phyloP scores from a whole-genome alignment of 1,284 basidiomycete genomes.

The Neotropicomus parvogracilis region DNA sequence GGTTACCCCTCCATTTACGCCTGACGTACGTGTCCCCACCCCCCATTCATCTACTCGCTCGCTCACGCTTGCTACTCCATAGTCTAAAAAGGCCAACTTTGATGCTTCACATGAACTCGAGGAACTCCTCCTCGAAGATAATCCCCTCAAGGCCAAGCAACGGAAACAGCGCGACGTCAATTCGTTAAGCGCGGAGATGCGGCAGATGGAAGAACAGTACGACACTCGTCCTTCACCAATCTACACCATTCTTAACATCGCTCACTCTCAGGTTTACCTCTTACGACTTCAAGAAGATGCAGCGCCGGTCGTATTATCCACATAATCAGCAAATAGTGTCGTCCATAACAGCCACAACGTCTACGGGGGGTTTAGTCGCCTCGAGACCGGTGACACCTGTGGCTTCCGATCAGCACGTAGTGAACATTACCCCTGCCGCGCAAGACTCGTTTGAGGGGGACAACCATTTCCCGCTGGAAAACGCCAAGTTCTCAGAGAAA shows the following conservation, averaged over 20 bases:
- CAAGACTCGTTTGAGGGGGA: slow-evolving; percentile 25
- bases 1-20: slow-evolving; percentile 82
- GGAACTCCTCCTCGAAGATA: slow-evolving; percentile 93
- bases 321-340: slow-evolving; percentile 66
- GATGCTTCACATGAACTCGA: slow-evolving; percentile 99
- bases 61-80: background rate
- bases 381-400: slow-evolving; percentile 48
- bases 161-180: slow-evolving; percentile 85
- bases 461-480: slow-evolving; percentile 19
- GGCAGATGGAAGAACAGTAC: slow-evolving; percentile 97
- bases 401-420: slow-evolving; percentile 25
- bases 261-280: slow-evolving; percentile 56
- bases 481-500: slow-evolving; percentile 24
- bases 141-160: slow-evolving; percentile 92
- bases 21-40: slow-evolving; percentile 65
- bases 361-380: slow-evolving; percentile 40
- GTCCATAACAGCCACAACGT: slow-evolving; percentile 43
- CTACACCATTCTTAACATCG: background rate
- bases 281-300: slow-evolving; percentile 85
- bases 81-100: slow-evolving; percentile 98
- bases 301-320: slow-evolving; percentile 78
- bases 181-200: slow-evolving; percentile 84
- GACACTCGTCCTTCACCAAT: slow-evolving; percentile 31
- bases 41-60: background rate
- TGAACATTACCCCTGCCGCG: slow-evolving; percentile 16